Evolutionary conservation across 1,139 yeast species (phyloP), one percentile per base, ranked within the genome.

Genomic region (Geotrichum cucujoidarum): DNA sequence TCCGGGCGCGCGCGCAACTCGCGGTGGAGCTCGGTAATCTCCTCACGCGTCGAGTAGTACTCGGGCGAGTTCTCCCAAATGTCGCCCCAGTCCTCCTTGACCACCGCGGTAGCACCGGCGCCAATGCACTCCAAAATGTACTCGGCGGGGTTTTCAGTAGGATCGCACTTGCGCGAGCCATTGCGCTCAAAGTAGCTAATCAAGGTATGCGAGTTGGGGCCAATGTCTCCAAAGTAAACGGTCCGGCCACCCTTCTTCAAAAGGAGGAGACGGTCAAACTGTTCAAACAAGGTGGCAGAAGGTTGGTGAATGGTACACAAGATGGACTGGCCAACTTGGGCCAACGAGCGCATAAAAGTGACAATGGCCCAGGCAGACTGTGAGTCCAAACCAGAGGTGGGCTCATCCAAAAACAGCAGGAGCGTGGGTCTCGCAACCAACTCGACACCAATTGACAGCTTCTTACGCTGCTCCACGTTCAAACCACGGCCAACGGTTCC

Each of bases 321-420:
- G 56, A 84, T 80, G 31, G 92, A 88, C 65, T 84, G 94, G 16
- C 94, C 94, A 55, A 80, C 80, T 59, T 78, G 72, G 16, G 90
- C 84, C 49, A 84, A 72, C 60, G 79, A 80, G 63, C 85, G 75
- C 76, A 84, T 75, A 64, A 50, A 47, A 7, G 47, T 43, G 13
- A 48, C 49, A 45, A 50, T 47, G 24, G 89, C 77, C 90, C 90
- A 84, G 7, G 95, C 92, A 51, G 95, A 82, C 67, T 85, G 94
- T 13, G 95, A 84, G 63, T 87, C 95, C 54, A 87, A 73, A 58
- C 95, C 95, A 6, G 95, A 86, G 20, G 95, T 87, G 6, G 95
- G 95, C 63, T 87, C 95, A 68, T 87, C 95, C 61, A 87, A 74
- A 66, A 87, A 87, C 48, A 87, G 70, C 53, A 87, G 69, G 45